These are phyloP conservation scores for Neurospora pannonica DNA, from an alignment of 495 filamentous ascomycete genomes.

Conservation along the genomic window DNA sequence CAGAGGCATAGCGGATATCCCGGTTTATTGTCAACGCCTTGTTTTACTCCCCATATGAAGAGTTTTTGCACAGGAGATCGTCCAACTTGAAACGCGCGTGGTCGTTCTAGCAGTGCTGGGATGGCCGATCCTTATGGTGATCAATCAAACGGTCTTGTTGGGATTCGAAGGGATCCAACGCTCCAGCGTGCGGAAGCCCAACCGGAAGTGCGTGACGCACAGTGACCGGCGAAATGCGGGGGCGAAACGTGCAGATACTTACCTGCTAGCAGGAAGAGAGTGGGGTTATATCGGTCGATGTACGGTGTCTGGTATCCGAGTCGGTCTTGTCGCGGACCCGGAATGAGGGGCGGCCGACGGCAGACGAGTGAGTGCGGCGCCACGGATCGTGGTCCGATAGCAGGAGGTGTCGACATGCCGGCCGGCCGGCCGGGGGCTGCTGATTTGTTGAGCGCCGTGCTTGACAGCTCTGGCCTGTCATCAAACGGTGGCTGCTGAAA, in stretches of 20 bases:
- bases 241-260: not conserved
- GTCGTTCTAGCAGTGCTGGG: not conserved
- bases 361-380: not conserved
- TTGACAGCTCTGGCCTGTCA: not conserved
- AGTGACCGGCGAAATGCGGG: not conserved
- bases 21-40: not conserved
- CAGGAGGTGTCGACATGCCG: not conserved
- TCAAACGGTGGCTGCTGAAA: not conserved
- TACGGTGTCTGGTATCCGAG: not conserved
- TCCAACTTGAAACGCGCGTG: not conserved
- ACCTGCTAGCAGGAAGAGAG: not conserved
- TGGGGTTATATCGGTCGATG: not conserved
- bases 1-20: not conserved
- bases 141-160: not conserved
- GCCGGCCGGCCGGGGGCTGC: not conserved
- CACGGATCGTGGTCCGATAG: not conserved
- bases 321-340: not conserved
- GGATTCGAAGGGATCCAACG: not conserved
- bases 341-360: not conserved
- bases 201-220: not conserved
- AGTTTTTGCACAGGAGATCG: not conserved
- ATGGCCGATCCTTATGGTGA: not conserved
- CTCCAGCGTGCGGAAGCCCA: not conserved
- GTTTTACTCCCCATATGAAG: not conserved
- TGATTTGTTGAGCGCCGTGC: not conserved